phyloP scores from a whole-genome alignment of 179 eudicot genomes.

The Heliamphora pulchella region DNA sequence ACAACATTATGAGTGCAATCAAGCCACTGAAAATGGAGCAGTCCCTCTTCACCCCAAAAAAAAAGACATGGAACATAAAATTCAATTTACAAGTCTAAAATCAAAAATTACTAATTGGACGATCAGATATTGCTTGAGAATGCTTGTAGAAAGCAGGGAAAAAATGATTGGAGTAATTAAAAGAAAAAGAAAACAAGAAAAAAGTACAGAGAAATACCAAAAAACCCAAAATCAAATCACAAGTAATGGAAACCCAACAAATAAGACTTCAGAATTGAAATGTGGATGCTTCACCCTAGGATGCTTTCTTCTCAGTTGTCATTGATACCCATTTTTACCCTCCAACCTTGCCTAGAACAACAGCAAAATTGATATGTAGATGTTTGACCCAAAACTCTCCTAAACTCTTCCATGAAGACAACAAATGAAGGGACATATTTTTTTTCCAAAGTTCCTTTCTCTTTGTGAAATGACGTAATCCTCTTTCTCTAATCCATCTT shows the following conservation, averaged over 20 bases:
- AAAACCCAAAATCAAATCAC: too few relatives aligned
- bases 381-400: not conserved
- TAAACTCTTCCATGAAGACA: not conserved
- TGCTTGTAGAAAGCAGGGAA: too few relatives aligned
- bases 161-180: not conserved
- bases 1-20: constrained; percentile 60
- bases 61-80: constrained; percentile 12
- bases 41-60: constrained; percentile 88
- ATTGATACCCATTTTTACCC: too few relatives aligned
- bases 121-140: constrained; percentile 7
- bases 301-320: too few relatives aligned
- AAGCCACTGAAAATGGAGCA: constrained; percentile 88
- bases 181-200: too few relatives aligned
- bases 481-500: too few relatives aligned
- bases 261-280: too few relatives aligned
- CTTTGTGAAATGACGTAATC: too few relatives aligned
- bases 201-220: too few relatives aligned
- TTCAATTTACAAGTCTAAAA: not conserved
- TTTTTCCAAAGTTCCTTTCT: not conserved
- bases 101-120: not conserved
- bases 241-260: too few relatives aligned
- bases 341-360: not conserved
- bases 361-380: not conserved
- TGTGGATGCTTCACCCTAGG: too few relatives aligned
- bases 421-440: not conserved